These are phyloP conservation scores for Aspergillus pseudoviridinutans DNA, from an alignment of 2,329 filamentous ascomycete genomes.

Conservation along the genomic window DNA sequence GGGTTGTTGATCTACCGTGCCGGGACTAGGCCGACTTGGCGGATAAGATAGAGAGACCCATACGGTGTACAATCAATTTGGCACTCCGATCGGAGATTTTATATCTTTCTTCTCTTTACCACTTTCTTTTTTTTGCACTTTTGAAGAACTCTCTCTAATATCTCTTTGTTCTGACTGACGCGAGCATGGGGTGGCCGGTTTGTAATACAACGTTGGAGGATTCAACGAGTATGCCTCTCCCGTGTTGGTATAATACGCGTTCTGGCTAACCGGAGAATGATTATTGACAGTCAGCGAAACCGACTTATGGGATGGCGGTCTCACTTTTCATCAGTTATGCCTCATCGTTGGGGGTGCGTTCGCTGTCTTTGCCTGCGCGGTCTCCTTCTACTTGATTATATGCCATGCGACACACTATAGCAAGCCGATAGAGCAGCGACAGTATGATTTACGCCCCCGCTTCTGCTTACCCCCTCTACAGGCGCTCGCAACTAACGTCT, in stretches of 20 bases:
- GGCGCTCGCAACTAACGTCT: slow-evolving; percentile 2
- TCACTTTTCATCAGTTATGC: slow-evolving; percentile 56
- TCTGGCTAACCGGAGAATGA: slow-evolving; percentile 8
- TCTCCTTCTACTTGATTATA: slow-evolving; percentile 54
- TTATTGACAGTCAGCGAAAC: slow-evolving; percentile 41
- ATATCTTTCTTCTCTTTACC: slow-evolving; percentile 9
- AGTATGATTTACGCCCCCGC: slow-evolving; percentile 39
- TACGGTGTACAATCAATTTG: slow-evolving; percentile 4
- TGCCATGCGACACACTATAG: slow-evolving; percentile 59
- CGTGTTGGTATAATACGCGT: background rate
- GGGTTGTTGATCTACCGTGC: slow-evolving; percentile 12
- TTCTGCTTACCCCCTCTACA: background rate
- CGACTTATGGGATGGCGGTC: slow-evolving; percentile 48
- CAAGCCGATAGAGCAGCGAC: slow-evolving; percentile 57
- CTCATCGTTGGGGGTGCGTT: slow-evolving; percentile 53
- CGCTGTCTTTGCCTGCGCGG: slow-evolving; percentile 46
- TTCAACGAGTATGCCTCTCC: slow-evolving; percentile 34
- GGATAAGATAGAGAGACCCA: slow-evolving; percentile 18
- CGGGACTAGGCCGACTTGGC: slow-evolving; percentile 7
- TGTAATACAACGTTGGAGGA: slow-evolving; percentile 52
- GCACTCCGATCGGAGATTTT: background rate
- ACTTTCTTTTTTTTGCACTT: slow-evolving; percentile 2
- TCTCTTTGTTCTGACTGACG: slow-evolving; percentile 8
- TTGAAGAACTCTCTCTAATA: slow-evolving; percentile 2
- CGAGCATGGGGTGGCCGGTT: slow-evolving; percentile 41